These are phyloP conservation scores for Cryptosporidium tyzzeri DNA, from an alignment of 169 alveolate genomes.

Conservation along the genomic window DNA sequence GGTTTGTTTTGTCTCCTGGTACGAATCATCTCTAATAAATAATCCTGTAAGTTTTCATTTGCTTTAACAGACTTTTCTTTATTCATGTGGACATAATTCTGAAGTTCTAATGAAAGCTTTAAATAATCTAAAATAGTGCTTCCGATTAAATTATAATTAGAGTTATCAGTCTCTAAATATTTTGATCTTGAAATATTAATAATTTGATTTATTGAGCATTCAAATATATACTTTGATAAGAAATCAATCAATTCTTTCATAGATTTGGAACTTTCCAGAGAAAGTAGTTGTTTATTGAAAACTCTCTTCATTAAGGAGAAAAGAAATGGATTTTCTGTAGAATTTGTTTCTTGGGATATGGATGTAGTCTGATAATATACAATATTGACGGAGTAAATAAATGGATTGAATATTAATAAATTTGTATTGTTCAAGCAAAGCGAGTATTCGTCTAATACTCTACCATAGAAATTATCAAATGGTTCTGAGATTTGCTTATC, in stretches of 20 bases:
- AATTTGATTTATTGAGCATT: slow-evolving; percentile 30
- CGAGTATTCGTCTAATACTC: slow-evolving; percentile 1
- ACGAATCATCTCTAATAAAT: neutral
- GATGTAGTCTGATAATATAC: neutral
- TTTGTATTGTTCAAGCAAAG: neutral
- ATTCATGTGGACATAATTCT: neutral
- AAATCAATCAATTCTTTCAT: neutral
- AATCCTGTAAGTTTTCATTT: neutral
- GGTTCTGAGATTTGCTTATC: neutral
- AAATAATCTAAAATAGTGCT: neutral
- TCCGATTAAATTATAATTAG: neutral
- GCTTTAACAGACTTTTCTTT: neutral
- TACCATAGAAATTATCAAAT: slow-evolving; percentile 9
- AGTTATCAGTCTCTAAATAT: neutral
- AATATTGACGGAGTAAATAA: slow-evolving; percentile 34
- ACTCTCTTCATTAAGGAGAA: neutral
- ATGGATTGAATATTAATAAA: slow-evolving; percentile 7
- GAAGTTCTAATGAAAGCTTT: slow-evolving; percentile 2
- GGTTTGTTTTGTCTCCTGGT: neutral
- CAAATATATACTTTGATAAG: slow-evolving; percentile 24
- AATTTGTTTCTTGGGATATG: neutral
- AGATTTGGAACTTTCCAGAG: neutral
- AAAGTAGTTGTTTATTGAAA: neutral
- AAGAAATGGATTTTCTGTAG: slow-evolving; percentile 3
- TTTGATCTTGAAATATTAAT: slow-evolving; percentile 1